Percentiles rank a stretch among this genome's conserved stretches.
These are phyloP conservation scores for Nitzschia palea DNA, from an alignment of 108 stramenopile genomes.

Conservation along the genomic window DNA sequence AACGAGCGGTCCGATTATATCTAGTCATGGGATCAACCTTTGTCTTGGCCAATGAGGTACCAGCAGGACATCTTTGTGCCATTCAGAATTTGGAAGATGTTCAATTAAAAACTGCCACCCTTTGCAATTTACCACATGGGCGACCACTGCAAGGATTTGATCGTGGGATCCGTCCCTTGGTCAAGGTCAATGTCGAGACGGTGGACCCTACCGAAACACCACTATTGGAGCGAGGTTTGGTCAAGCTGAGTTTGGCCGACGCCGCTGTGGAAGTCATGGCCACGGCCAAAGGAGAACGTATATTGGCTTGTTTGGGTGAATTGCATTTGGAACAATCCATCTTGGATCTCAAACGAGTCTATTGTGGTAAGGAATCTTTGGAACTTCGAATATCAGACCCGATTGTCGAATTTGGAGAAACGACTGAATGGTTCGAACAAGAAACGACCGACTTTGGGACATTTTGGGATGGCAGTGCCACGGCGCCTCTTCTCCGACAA, in stretches of 20 bases:
- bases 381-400: slow-evolving; percentile 81
- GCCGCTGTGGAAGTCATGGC: slow-evolving; percentile 83
- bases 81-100: slow-evolving; percentile 78
- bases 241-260: slow-evolving; percentile 80
- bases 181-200: slow-evolving; percentile 89
- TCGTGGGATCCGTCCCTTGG: slow-evolving; percentile 72
- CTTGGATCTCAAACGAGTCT: slow-evolving; percentile 71
- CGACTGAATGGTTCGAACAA: slow-evolving; percentile 80
- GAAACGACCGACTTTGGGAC: slow-evolving; percentile 54
- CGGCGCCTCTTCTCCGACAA: slow-evolving; percentile 63
- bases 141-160: slow-evolving; percentile 81
- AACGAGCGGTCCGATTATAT: slow-evolving; percentile 57
- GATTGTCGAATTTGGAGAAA: slow-evolving; percentile 86
- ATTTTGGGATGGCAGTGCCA: slow-evolving; percentile 36
- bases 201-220: slow-evolving; percentile 66
- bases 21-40: slow-evolving; percentile 88
- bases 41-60: slow-evolving; percentile 74
- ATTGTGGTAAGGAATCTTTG: slow-evolving; percentile 61
- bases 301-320: slow-evolving; percentile 83
- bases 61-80: slow-evolving; percentile 90
- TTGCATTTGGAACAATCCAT: slow-evolving; percentile 88
- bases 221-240: slow-evolving; percentile 66
- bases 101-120: slow-evolving; percentile 78
- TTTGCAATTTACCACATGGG: slow-evolving; percentile 57
- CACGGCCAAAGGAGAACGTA: slow-evolving; percentile 82